Conservation (phyloP, 164 flowering plant species). For the Akebia trifoliata region DNA sequence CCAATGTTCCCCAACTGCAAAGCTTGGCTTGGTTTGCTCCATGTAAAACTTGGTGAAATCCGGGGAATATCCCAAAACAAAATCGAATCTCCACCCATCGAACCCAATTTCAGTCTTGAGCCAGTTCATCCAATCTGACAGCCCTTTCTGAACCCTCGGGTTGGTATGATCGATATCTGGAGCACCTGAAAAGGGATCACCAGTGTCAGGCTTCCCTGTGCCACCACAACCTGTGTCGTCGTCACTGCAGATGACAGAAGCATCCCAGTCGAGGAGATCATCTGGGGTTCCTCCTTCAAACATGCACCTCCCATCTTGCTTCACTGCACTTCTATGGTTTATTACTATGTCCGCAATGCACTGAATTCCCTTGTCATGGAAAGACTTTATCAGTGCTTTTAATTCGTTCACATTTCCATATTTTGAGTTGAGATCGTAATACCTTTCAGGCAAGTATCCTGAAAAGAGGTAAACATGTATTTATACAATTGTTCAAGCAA, state of each 20-base stretch:
- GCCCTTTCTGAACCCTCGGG: conserved; percentile 52
- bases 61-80: conserved; percentile 52
- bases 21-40: conserved; percentile 39
- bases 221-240: conserved; percentile 56
- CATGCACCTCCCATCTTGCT: conserved; percentile 49
- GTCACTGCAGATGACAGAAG: conserved; percentile 49
- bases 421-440: conserved; percentile 68
- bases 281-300: conserved; percentile 79
- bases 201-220: conserved; percentile 60
- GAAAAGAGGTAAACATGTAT: conserved; percentile 3
- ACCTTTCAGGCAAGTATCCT: conserved; percentile 81
- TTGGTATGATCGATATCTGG: conserved; percentile 79
- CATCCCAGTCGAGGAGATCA: conserved; percentile 78
- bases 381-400: conserved; percentile 40
- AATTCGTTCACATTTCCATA: conserved; percentile 50
- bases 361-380: conserved; percentile 47
- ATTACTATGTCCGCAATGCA: conserved; percentile 73
- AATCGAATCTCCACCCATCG: conserved; percentile 74
- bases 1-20: conserved; percentile 75
- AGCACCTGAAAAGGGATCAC: conserved; percentile 35
- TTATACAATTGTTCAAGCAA: no score
- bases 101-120: conserved; percentile 63
- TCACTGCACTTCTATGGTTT: conserved; percentile 71
- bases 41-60: conserved; percentile 47
- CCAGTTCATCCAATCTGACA: conserved; percentile 86